Evolutionary conservation across 352 stramenopile genomes (phyloP), one percentile per base, ranked within the genome.

Genomic region (Phytophthora cryptogea): DNA sequence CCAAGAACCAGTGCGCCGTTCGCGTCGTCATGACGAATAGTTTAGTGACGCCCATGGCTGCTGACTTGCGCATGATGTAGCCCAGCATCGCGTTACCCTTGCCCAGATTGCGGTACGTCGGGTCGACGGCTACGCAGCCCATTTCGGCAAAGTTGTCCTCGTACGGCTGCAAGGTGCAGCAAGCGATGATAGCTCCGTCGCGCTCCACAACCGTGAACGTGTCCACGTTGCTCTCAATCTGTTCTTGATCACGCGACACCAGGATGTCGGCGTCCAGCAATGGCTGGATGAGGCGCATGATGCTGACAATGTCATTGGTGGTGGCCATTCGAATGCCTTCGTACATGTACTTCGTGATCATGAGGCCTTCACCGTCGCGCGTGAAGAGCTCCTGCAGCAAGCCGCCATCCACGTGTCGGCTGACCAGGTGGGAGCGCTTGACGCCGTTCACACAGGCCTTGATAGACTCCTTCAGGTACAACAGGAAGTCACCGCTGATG

Each of bases 1-100:
- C 97, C 51, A 98, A 73, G 72, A 99, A 99, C 95, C 96, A 99
- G 71, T 99, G 94, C 66, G 98, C 98, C 14, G 97, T 99, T 70
- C 96, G 90, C 23, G 97, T 99, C 26, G 93, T 98, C 36, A 99
- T 80, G n/a, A 98, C 96, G 59, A 99, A 99, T 8, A 98, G 75
- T 50, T 95, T 96, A 36, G 78, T 90, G 35, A 97, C 80, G 14
- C 86, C 83, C 72, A 92, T 90, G 3, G 85, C 77, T 20, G 89
- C 66, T 9, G 90, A 82, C 53, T 96, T 92, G 63, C 90, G 85
- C 47, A 97, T 84, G 23, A 97, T 77, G 50, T 95, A 98, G 10
- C 86, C 85, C n/a, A 98, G 76, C 74, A 98, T 64, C 5, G 88
- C 88, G 48, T 97, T 96, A 14, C 90, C 92, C 70, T 92, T 95